These are phyloP conservation scores for Xerophyta viscosa DNA, from an alignment of 106 monocot species.

Conservation along the genomic window DNA sequence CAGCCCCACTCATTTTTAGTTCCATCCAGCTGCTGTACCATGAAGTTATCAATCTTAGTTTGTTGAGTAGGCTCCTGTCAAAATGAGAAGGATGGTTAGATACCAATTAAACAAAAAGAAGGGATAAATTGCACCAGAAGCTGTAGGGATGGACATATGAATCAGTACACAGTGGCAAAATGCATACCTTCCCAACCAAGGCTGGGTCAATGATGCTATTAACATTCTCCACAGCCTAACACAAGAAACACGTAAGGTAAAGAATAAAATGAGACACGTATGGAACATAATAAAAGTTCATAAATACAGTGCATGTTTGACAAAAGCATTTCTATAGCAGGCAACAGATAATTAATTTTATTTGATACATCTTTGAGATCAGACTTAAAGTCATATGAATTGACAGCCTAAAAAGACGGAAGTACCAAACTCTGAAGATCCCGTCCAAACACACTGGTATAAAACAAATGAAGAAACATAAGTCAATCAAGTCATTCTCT, in stretches of 20 bases:
- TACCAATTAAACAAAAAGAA: too few species aligned
- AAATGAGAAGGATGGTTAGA: neutral
- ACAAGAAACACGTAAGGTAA: neutral
- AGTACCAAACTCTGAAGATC: too few species aligned
- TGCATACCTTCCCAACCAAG: conserved; percentile 81
- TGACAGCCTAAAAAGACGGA: too few species aligned
- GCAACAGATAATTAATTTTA: too few species aligned
- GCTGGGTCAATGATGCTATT: conserved; percentile 85
- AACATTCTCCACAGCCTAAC: conserved; percentile 89
- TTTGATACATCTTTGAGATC: too few species aligned
- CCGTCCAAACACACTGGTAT: too few species aligned
- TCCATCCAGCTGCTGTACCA: conserved; percentile 99
- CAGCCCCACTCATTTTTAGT: conserved; percentile 95
- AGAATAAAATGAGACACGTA: neutral
- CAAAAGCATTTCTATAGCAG: too few species aligned
- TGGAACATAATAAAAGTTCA: neutral
- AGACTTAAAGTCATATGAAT: too few species aligned
- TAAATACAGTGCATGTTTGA: too few species aligned
- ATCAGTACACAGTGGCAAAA: neutral
- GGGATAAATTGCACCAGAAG: neutral
- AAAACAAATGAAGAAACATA: too few species aligned
- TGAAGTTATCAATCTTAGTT: conserved; percentile 74
- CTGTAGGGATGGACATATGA: too few species aligned
- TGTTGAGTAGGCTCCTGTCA: conserved; percentile 83
- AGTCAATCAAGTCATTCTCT: too few species aligned